These are phyloP conservation scores for Anacardium occidentale DNA, from an alignment of 345 rosid genomes.

Conservation along the genomic window DNA sequence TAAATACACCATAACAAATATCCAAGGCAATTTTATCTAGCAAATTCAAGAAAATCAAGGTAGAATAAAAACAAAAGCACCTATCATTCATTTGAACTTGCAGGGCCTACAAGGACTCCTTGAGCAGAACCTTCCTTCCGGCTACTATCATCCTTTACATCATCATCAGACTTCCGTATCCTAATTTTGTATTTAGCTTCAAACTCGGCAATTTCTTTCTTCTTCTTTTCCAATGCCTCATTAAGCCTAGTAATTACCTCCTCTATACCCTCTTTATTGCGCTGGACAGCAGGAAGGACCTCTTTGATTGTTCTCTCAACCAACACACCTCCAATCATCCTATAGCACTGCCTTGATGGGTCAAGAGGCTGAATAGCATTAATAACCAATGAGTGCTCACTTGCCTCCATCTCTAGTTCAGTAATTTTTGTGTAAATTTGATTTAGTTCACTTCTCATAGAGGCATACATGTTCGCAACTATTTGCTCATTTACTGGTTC, in stretches of 20 bases:
- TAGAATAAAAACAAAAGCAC: slow-evolving; percentile 1
- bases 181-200: slow-evolving; percentile 88
- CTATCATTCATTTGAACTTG: slow-evolving; percentile 47
- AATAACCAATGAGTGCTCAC: slow-evolving; percentile 83
- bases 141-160: slow-evolving; percentile 45
- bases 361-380: slow-evolving; percentile 88
- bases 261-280: slow-evolving; percentile 92
- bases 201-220: slow-evolving; percentile 70
- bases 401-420: slow-evolving; percentile 91
- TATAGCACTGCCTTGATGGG: slow-evolving; percentile 75
- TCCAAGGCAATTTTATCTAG: neutral
- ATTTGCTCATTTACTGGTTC: slow-evolving; percentile 63
- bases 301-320: slow-evolving; percentile 93
- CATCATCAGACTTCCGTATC: slow-evolving; percentile 56
- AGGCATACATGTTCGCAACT: slow-evolving; percentile 61
- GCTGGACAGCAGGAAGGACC: slow-evolving; percentile 90
- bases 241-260: slow-evolving; percentile 80
- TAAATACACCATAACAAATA: neutral
- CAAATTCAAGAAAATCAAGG: slow-evolving; percentile 6
- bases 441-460: slow-evolving; percentile 74
- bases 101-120: slow-evolving; percentile 96
- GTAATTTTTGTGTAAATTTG: slow-evolving; percentile 92
- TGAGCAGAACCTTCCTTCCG: slow-evolving; percentile 86
- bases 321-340: slow-evolving; percentile 92
- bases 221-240: slow-evolving; percentile 81